Base-by-base conservation (phyloP, 2,329 filamentous ascomycete genomes). In the Massarina eburnea region DNA sequence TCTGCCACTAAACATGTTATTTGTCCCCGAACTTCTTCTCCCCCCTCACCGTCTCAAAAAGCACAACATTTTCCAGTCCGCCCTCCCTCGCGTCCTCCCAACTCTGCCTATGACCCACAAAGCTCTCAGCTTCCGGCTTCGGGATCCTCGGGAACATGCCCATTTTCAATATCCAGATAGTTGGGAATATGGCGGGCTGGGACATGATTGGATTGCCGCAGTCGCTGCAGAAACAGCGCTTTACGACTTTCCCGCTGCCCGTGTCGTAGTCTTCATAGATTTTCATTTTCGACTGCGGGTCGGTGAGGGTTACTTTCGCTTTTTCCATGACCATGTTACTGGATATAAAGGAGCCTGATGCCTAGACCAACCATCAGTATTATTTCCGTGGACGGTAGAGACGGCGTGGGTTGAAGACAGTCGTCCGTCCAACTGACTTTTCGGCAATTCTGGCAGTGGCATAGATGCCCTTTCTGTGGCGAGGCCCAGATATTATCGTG, bases 401-500 rank as follows among this genome's bases (percentile, higher is more conserved):
- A 30, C 5, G 27, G 27, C 4, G 27, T 14, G 27, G 6, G n/a
- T n/a, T n/a, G n/a, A n/a, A n/a, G n/a, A n/a, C n/a, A n/a, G n/a
- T n/a, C n/a, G n/a, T n/a, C n/a, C n/a, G n/a, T n/a, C n/a, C n/a
- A 29, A 35, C 10, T 4, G 1, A 73, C 68, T 57, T 79, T 79
- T 33, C 76, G 72, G 61, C 77, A 80, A 49, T 79, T 80, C 26
- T 66, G 60, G 59, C 78, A 80, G 50, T 79, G 74, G 59, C 77
- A 80, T 6, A 77, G 57, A 34, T 52, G 41, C 10, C 38, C 24
- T 10, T 29, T 19, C 12, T 18, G 12, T 4, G 39, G 39, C 3
- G 4, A 8, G 24, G 62, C 58, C 57, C 76, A 78, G 45, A 77
- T 71, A 57, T 75, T 78, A 49, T 79, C 77, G 47, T 68, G 68